Base-by-base conservation (phyloP, 768 basidiomycete species). In the Kwoniella europaea region DNA sequence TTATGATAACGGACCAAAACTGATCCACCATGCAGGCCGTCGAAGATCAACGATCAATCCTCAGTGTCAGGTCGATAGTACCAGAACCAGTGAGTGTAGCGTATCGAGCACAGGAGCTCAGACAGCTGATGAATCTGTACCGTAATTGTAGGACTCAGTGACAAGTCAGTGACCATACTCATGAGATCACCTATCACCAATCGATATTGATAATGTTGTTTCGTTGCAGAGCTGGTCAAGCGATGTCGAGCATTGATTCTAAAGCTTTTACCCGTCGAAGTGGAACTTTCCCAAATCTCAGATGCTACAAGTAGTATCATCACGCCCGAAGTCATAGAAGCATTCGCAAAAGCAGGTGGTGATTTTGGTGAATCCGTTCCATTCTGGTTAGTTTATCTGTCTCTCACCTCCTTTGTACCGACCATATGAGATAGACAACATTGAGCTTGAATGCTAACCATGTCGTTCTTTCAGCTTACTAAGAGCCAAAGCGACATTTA, bases 291-390 rank as follows among this genome's bases (percentile, higher is more conserved):
- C 43, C 86, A 83, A 24, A 88, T 97, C 65, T 88, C 86, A 76
- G 90, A 90, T 43, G 88, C 93, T 0, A 94, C 91, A 0, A 92
- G 90, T 82, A 88, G 92, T 68, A 86, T 94, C 62, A 92, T 96
- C 55, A 94, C 93, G 0, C 91, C 91, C 1, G 78, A 78, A 44
- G 86, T 96, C 56, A 88, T 98, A 68, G 85, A 86, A 52, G 89
- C 93, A 1, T 98, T 90, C 77, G 87, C 86, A 29, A 88, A 88
- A 61, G 91, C 92, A 24, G 94, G 91, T 9, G 95, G 95, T 6
- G 93, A 96, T 83, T 94, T 94, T 79, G 82, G 86, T 18, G 92
- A 94, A 79, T 91, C 92, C 27, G 92, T 94, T 15, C 83, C 84
- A 1, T 84, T 82, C 71, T 76, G 75, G 79, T 78, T 18, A 68